phyloP scores from a whole-genome alignment of 352 stramenopile genomes.

The Phytopythium litorale region DNA sequence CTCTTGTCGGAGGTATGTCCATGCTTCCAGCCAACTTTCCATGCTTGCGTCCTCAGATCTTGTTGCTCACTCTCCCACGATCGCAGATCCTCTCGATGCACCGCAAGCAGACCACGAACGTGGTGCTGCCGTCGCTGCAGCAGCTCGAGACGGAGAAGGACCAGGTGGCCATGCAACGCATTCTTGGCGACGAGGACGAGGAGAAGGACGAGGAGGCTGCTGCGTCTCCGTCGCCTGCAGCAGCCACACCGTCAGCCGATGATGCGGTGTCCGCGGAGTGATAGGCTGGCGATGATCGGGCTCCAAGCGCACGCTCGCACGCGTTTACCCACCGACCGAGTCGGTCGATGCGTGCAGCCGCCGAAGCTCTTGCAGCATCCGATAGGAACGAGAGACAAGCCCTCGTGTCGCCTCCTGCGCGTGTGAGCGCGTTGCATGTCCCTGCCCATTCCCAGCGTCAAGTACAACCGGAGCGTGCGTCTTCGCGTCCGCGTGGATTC shows the following conservation, averaged over 20 bases:
- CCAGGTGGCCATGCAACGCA: conserved; percentile 36
- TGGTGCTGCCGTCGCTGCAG: conserved; percentile 20
- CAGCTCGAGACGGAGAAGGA: conserved; percentile 39
- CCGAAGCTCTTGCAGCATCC: background rate
- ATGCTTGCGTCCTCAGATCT: background rate
- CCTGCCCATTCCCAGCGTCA: background rate
- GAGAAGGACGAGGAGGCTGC: conserved; percentile 48
- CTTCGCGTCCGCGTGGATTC: background rate
- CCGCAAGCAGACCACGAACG: conserved; percentile 24
- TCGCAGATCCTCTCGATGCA: conserved; percentile 52
- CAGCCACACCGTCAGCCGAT: background rate
- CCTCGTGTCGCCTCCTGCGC: background rate
- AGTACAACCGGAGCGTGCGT: background rate
- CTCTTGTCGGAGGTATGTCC: conserved; percentile 51
- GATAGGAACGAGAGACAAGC: conserved; percentile 1
- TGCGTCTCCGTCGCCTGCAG: background rate
- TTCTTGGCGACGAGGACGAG: conserved; percentile 56
- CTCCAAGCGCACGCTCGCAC: background rate
- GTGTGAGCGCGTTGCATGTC: background rate
- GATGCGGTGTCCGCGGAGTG: background rate
- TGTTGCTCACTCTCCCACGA: background rate
- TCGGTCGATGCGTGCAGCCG: background rate
- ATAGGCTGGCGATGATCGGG: background rate
- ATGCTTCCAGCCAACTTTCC: background rate
- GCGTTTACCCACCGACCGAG: background rate